phyloP scores from a whole-genome alignment of 2,329 filamentous ascomycete genomes.

The Colletotrichum gloeosporioides region DNA sequence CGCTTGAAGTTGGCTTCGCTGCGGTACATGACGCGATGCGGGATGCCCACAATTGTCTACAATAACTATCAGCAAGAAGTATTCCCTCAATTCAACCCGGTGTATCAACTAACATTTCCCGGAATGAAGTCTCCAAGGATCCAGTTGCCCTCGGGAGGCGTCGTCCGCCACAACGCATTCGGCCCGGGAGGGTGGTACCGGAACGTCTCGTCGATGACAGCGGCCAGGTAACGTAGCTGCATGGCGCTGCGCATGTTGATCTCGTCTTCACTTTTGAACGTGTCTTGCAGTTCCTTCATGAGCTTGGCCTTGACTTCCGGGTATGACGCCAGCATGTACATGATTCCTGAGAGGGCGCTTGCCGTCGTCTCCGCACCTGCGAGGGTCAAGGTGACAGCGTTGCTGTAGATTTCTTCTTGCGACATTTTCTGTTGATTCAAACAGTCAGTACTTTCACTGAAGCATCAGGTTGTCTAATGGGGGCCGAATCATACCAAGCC shows the following conservation, averaged over 20 bases:
- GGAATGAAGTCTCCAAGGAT: background rate
- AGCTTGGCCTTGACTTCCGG: background rate
- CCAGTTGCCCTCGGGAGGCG: background rate
- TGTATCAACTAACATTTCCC: background rate
- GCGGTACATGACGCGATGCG: background rate
- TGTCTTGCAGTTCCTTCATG: background rate
- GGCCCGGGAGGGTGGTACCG: background rate
- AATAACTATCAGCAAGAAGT: background rate
- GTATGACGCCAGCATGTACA: background rate
- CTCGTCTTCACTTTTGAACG: background rate
- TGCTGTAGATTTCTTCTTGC: background rate
- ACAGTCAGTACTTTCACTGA: background rate
- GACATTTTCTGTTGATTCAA: background rate
- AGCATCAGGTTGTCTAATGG: accelerated
- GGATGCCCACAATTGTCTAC: background rate
- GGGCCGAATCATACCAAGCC: background rate
- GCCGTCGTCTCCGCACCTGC: background rate
- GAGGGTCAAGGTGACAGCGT: background rate
- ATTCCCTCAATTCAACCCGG: background rate
- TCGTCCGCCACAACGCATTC: background rate
- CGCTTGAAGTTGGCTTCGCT: background rate
- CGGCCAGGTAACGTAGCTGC: background rate
- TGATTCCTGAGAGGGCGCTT: background rate
- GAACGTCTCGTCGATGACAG: background rate
- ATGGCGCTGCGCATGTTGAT: background rate